A percentile compares a stretch with the other conserved stretches of the same genome.
These are phyloP conservation scores for Rubroboletus pulcherrimus DNA, from an alignment of 768 basidiomycete species.

Conservation along the genomic window DNA sequence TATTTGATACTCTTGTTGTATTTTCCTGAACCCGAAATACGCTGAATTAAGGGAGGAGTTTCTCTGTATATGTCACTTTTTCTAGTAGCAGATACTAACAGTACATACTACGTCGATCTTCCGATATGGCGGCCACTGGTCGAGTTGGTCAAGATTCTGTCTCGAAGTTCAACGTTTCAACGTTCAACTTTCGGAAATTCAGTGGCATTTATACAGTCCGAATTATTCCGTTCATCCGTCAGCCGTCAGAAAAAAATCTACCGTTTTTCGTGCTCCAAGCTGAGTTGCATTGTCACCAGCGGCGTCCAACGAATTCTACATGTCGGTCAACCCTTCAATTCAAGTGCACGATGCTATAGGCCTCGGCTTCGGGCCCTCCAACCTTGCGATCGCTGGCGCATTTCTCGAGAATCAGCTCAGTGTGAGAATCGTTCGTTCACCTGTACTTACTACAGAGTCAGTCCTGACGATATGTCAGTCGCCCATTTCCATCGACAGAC, in stretches of 20 bases:
- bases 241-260: background rate
- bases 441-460: background rate
- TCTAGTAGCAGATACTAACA: background rate
- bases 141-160: background rate
- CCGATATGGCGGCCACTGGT: background rate
- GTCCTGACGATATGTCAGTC: constrained; percentile 7
- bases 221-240: background rate
- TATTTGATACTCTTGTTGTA: background rate
- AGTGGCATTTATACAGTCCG: background rate
- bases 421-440: constrained; percentile 6
- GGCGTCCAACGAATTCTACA: background rate
- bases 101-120: background rate
- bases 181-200: background rate
- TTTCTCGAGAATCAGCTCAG: constrained; percentile 38
- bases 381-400: constrained; percentile 48
- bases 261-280: background rate
- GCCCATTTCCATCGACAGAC: constrained; percentile 24
- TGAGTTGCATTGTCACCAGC: background rate
- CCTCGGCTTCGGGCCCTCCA: constrained; percentile 52
- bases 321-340: background rate
- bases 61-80: background rate
- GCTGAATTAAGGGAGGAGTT: background rate
- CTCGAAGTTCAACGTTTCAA: background rate
- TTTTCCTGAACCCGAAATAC: background rate
- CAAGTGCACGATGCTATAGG: constrained; percentile 43